These are phyloP conservation scores for Parmelia sp. DNA, from an alignment of 495 filamentous ascomycete species.

Conservation along the genomic window DNA sequence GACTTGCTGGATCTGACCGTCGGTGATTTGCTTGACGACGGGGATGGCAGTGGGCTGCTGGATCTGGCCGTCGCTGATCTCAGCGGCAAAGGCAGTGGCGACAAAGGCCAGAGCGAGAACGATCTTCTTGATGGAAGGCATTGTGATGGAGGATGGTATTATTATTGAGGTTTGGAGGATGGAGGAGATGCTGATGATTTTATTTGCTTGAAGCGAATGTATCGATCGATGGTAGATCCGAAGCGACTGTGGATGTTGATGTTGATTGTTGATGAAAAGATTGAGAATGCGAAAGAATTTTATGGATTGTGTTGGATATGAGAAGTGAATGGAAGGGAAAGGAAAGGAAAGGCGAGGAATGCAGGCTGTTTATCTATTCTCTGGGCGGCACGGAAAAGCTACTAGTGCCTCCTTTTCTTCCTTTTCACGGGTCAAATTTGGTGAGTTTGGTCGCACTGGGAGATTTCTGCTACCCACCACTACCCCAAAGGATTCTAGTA, in stretches of 20 bases:
- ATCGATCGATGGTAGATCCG: slow-evolving; percentile 21
- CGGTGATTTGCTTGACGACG: slow-evolving; percentile 18
- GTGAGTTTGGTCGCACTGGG: background rate
- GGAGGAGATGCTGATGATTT: background rate
- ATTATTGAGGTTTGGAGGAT: slow-evolving; percentile 16
- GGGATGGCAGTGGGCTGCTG: slow-evolving; percentile 36
- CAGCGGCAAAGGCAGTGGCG: slow-evolving; percentile 15
- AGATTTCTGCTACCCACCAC: background rate
- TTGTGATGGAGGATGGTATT: slow-evolving; percentile 16
- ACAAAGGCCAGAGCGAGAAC: slow-evolving; percentile 24
- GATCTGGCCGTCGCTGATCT: slow-evolving; percentile 46
- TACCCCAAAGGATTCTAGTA: background rate
- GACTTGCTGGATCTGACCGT: slow-evolving; percentile 6
- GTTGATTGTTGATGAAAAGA: slow-evolving; percentile 1
- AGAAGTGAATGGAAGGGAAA: slow-evolving; percentile 7
- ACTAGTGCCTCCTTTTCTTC: background rate
- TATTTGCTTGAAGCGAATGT: slow-evolving; percentile 22
- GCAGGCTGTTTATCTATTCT: slow-evolving; percentile 25
- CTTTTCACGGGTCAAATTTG: background rate
- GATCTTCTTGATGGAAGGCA: slow-evolving; percentile 26
- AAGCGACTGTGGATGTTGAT: slow-evolving; percentile 27
- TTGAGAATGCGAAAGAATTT: slow-evolving; percentile 11
- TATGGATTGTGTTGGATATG: slow-evolving; percentile 12
- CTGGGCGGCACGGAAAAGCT: slow-evolving; percentile 20
- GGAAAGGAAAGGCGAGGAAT: slow-evolving; percentile 15